Evolutionary conservation across 257 asterid genomes (phyloP), one percentile per base, ranked within the genome.

Genomic region (Ehretia macrophylla): DNA sequence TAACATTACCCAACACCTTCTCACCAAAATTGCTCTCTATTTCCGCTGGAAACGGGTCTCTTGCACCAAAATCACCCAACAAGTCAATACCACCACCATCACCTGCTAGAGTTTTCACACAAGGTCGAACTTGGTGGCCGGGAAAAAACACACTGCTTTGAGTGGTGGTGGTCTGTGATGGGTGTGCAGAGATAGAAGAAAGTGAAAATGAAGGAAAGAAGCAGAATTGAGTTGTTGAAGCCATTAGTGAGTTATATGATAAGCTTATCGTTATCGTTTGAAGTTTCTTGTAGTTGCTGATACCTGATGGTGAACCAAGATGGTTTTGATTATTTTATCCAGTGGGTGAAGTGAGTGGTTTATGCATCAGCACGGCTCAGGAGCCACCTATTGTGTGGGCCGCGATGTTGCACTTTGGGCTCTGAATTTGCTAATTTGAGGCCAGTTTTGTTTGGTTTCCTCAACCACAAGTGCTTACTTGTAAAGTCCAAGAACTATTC

Each of bases 31-130:
- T 55, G 80, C 95, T 88, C 78, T 81, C 98, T 0, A 91, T 56
- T 67, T 91, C 98, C 0, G 86, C 96, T 10, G 96, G 96, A 63
- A 85, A 88, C 1, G 98, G 95, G 67, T 91, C 98, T 67, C 98
- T 74, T 0, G 88, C 98, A 6, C 97, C 98, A 65, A 91, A 91
- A 66, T 88, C 97, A 35, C 95, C 98, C 21, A 85, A 17, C 58
- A 71, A 22, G 60, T 84, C 85, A 17, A 40, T 13, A 32, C 50
- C 78, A 47, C 32, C 45, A 0, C 42, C 56, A 14, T 51, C 51
- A 1, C 35, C 35, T 27, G 35, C 83, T 57, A 14, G 63, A 27
- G 74, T 68, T 55, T 50, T 76, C 0, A 77, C 8, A 1, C 75
- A 50, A 10, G 32, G 22, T 14, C 72, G 76, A 16, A 55, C 16